Percentiles rank a stretch among this genome's conserved stretches.
Conservation (phyloP, 2,329 filamentous ascomycete species). For the Ascomycota sp. region DNA sequence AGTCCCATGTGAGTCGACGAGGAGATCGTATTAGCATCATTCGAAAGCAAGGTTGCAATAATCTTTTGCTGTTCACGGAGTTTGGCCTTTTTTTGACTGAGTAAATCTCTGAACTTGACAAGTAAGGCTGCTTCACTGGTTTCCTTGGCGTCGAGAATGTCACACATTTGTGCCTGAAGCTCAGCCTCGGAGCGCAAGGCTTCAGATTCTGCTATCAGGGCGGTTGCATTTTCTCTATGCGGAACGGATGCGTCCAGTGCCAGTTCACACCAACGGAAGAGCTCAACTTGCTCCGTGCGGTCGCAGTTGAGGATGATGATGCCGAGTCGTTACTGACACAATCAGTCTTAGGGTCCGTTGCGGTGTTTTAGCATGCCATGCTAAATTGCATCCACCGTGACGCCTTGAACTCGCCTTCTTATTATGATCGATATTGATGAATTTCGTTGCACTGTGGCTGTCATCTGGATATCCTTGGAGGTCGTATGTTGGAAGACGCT, state of each 20-base stretch:
- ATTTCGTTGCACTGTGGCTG: slow-evolving; percentile 35
- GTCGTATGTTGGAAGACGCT: slow-evolving; percentile 32
- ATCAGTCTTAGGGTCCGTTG: slow-evolving; percentile 5
- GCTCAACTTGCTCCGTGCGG: slow-evolving; percentile 36
- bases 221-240: slow-evolving; percentile 21
- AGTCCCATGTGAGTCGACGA: slow-evolving; percentile 8
- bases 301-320: slow-evolving; percentile 35
- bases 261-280: slow-evolving; percentile 50
- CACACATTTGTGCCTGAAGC: slow-evolving; percentile 39
- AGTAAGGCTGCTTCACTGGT: slow-evolving; percentile 46
- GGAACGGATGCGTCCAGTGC: slow-evolving; percentile 28
- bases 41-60: slow-evolving; percentile 23
- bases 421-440: slow-evolving; percentile 37
- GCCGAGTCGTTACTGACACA: slow-evolving; percentile 45
- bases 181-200: slow-evolving; percentile 34
- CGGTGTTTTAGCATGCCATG: not conserved
- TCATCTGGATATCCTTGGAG: slow-evolving; percentile 33
- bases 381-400: slow-evolving; percentile 31
- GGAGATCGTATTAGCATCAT: slow-evolving; percentile 9
- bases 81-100: slow-evolving; percentile 66
- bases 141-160: slow-evolving; percentile 44
- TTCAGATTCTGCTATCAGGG: slow-evolving; percentile 18
- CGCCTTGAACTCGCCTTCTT: slow-evolving; percentile 44
- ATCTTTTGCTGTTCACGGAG: slow-evolving; percentile 53
- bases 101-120: slow-evolving; percentile 46